These are phyloP conservation scores for Globisporangium megalacanthum DNA, from an alignment of 352 stramenopile genomes.

Conservation along the genomic window DNA sequence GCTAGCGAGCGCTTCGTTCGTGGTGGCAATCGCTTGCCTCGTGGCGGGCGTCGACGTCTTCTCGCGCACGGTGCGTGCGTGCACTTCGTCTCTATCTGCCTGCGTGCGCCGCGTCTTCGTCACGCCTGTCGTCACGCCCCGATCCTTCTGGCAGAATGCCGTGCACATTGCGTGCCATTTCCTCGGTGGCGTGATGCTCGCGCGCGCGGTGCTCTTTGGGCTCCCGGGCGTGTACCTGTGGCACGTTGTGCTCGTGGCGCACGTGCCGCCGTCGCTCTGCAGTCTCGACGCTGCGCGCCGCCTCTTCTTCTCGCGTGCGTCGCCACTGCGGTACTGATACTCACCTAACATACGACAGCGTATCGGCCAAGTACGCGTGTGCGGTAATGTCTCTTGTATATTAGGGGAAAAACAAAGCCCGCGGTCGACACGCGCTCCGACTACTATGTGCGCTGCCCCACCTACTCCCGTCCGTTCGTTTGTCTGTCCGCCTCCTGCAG, in stretches of 20 bases:
- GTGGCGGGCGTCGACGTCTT: conserved; percentile 48
- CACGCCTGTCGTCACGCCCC: no score
- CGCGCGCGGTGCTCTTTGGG: conserved; percentile 39
- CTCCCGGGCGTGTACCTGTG: conserved; percentile 39
- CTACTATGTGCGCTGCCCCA: conserved; percentile 9
- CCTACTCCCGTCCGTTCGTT: conserved; percentile 6
- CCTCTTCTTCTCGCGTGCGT: conserved; percentile 26
- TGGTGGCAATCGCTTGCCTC: conserved; percentile 26
- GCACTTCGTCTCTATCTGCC: no score
- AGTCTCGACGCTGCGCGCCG: conserved; percentile 20
- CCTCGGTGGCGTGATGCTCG: conserved; percentile 53
- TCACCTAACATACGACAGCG: background rate
- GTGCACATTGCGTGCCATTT: conserved; percentile 57
- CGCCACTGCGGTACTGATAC: conserved; percentile 15
- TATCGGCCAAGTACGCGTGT: conserved; percentile 3
- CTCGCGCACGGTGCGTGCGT: conserved; percentile 27
- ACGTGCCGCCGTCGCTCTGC: conserved; percentile 29
- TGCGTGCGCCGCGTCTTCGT: no score
- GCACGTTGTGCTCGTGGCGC: conserved; percentile 33
- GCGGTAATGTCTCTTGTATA: conserved; percentile 19
- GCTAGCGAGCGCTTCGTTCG: conserved; percentile 37
- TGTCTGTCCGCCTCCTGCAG: background rate
- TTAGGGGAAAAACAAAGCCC: conserved; percentile 13
- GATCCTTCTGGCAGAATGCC: conserved; percentile 25
- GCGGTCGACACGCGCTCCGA: conserved; percentile 3